Base-by-base conservation (phyloP, 1,284 basidiomycete genomes). In the Apiotrichum porosum region DNA sequence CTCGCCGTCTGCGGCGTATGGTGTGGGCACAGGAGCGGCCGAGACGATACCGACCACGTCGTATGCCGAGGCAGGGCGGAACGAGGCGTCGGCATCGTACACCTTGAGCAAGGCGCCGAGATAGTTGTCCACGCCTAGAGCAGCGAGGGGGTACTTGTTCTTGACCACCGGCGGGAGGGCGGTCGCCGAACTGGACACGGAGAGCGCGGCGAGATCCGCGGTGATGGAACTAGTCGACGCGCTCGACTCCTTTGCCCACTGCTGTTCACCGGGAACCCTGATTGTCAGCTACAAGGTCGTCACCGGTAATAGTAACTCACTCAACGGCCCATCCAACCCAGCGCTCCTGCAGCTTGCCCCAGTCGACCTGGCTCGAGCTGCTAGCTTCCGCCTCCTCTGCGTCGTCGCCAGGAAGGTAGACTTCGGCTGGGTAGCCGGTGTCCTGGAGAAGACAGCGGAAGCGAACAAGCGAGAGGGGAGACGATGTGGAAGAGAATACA, bases 271-370 rank as follows among this genome's bases (percentile, higher is more conserved):
- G 2, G 69, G 69, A 3, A 70, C 51, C 38, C 68, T 72, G 42
- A 1, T 15, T 18, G 39, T 46, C 31, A 48, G 44, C 8, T 23
- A 1, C n/a, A n/a, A n/a, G n/a, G n/a, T n/a, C n/a, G n/a, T 12
- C 18, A 17, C 1, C 9, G 3, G 13, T 9, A 4, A 21, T 1
- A 3, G 12, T 9, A 31, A 34, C 69, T 57, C 44, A 74, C 72
- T 74, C 64, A 8, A 71, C 65, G 14, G 57, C 71, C 72, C 72
- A 74, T 3, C 69, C 70, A 13, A 72, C 62, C 71, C 69, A 73
- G 51, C 72, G 52, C 45, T 74, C 72, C 33, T 61, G 56, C 22
- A 74, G 55, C 33, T 63, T 48, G 38, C 54, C 64, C 63, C 64
- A 63, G 47, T 66, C 63, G 4, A 57, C 43, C 21, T 52, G 24